Evolutionary conservation across 2,329 filamentous ascomycete species (phyloP).

Genomic region (Ophiostoma sp.): DNA sequence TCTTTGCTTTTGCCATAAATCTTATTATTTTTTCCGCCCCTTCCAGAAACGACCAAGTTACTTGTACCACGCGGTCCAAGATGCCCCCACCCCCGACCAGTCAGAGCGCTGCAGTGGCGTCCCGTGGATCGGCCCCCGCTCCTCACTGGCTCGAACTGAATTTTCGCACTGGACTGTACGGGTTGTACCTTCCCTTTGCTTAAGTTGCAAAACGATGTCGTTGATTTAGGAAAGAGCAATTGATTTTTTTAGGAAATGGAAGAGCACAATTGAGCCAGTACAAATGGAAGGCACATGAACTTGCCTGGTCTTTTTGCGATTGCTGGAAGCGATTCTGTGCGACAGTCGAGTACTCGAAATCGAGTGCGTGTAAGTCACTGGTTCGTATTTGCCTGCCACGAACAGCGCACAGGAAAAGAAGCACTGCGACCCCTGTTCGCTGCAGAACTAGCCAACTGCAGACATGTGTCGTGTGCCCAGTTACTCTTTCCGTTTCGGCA

Average conservation of each 20-base stretch:
- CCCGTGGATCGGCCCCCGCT: constrained; percentile 29
- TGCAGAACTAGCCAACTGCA: neutral
- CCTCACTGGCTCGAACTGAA: constrained; percentile 28
- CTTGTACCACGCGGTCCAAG: constrained; percentile 8
- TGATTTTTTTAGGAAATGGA: neutral
- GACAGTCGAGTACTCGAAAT: neutral
- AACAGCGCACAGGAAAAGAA: neutral
- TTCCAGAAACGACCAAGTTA: neutral
- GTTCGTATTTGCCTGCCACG: neutral
- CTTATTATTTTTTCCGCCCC: neutral
- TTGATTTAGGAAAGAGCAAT: neutral
- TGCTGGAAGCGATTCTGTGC: neutral
- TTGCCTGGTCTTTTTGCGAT: neutral
- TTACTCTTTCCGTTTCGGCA: constrained; percentile 19
- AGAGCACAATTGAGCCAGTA: neutral
- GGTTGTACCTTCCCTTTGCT: neutral
- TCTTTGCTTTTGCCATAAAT: neutral
- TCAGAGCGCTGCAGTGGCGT: constrained; percentile 26
- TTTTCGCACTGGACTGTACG: neutral
- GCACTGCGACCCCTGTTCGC: neutral
- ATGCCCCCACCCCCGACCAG: constrained; percentile 24
- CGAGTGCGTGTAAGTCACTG: constrained; percentile 4
- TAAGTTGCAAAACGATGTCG: neutral
- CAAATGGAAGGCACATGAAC: neutral
- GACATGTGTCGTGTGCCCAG: constrained; percentile 23